phyloP scores from a whole-genome alignment of 106 monocot species.

The Dioscorea dumetorum region DNA sequence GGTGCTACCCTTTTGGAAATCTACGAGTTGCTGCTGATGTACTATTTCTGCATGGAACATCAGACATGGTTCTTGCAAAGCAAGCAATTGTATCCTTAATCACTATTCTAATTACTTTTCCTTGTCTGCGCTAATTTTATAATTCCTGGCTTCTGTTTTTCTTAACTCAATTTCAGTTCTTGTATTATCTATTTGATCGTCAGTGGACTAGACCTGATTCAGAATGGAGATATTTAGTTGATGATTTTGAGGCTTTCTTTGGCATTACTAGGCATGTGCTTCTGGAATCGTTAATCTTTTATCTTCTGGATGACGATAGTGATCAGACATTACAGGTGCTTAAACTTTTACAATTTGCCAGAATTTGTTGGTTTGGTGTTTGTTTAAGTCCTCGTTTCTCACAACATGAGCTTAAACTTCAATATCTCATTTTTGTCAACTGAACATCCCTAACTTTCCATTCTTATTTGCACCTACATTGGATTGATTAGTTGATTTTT shows the following conservation, averaged over 20 bases:
- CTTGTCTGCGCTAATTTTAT: not conserved
- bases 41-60: constrained; percentile 76
- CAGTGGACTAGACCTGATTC: constrained; percentile 78
- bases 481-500: too few relatives aligned
- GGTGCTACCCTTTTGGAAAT: constrained; percentile 62
- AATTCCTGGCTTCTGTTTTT: constrained; percentile 1
- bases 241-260: constrained; percentile 86
- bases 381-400: not conserved
- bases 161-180: constrained; percentile 62
- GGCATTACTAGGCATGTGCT: constrained; percentile 38
- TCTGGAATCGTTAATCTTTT: constrained; percentile 74
- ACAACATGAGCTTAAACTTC: too few relatives aligned
- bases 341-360: constrained; percentile 2
- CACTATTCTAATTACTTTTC: not conserved
- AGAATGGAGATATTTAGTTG: constrained; percentile 65
- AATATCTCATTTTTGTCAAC: too few relatives aligned
- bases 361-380: constrained; percentile 4
- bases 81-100: constrained; percentile 88
- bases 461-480: too few relatives aligned
- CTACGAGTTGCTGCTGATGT: constrained; percentile 68
- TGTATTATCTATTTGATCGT: constrained; percentile 91
- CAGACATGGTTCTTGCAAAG: constrained; percentile 89
- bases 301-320: constrained; percentile 83
- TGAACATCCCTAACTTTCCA: too few relatives aligned
- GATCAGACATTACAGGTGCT: constrained; percentile 73